A percentile compares a stretch with the other conserved stretches of the same genome.
Evolutionary conservation across 495 filamentous ascomycete genomes (phyloP).

Genomic region (Hypoxylon fragiforme): DNA sequence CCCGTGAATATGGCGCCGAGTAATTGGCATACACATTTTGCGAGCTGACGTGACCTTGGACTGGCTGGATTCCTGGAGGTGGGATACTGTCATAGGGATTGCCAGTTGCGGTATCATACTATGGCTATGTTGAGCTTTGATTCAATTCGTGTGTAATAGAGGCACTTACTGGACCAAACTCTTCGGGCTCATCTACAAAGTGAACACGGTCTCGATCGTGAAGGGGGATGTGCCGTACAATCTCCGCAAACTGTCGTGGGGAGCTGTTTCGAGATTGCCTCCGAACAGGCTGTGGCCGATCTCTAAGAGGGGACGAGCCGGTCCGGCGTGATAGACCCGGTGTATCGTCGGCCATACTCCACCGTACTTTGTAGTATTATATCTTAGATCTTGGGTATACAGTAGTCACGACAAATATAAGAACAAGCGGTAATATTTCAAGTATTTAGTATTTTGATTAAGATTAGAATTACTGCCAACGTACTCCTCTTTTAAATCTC

Average conservation of each 20-base stretch:
- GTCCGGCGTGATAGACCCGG: slow-evolving; percentile 3
- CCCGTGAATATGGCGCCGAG: not conserved
- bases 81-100: not conserved
- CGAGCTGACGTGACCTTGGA: not conserved
- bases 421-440: too few species aligned
- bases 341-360: slow-evolving; percentile 12
- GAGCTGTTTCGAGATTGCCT: slow-evolving; percentile 2
- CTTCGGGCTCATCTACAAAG: slow-evolving; percentile 16
- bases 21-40: slow-evolving; percentile 3
- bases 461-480: not conserved
- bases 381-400: not conserved
- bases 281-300: not conserved
- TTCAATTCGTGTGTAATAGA: not conserved
- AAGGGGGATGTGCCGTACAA: slow-evolving; percentile 7
- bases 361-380: not conserved
- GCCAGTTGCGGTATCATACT: slow-evolving; percentile 6
- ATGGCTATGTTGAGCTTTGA: slow-evolving; percentile 1
- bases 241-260: slow-evolving; percentile 6
- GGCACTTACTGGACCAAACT: slow-evolving; percentile 8
- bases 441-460: too few species aligned
- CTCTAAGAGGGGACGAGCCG: slow-evolving; percentile 5
- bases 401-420: too few species aligned
- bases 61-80: not conserved
- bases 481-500: not conserved
- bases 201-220: slow-evolving; percentile 5